Evolutionary conservation across 306 rosid species (phyloP), one percentile per base, ranked within the genome.

Genomic region (Pterocarpus santalinus): DNA sequence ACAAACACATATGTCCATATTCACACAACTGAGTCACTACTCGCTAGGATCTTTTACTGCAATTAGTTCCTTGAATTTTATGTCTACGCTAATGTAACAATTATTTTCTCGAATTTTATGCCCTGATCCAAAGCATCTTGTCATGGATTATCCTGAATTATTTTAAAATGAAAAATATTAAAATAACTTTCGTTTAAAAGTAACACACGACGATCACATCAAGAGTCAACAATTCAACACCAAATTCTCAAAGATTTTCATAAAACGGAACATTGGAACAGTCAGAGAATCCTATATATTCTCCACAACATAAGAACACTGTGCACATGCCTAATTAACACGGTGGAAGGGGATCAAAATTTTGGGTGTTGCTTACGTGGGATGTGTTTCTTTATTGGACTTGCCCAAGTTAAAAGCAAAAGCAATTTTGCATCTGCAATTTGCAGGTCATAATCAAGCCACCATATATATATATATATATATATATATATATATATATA

Each of bases 341-440:
- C 3, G 4, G 35, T 39, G 36, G 38, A 8, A 61, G 32, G 49
- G 47, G 17, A 66, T 53, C 3, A 38, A 53, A 55, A 66, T 4
- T 49, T 64, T 0, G 62, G 9, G 15, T 61, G 72, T 34, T 64
- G 17, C 64, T 64, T 63, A 9, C 5, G 66, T 7, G 64, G 36
- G 15, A 22, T 22, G 46, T 67, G 65, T 56, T 78, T 28, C 41
- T 14, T 56, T 46, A 36, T 34, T 70, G 77, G 39, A 69, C 36
- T 73, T 81, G 69, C 68, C 75, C 80, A 55, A 52, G 2, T 55
- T 75, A 43, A 35, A 74, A 57, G 65, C 81, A 67, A 81, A 81
- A 75, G 64, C 76, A 67, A 75, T 57, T 67, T 76, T 33, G 65
- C 66, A 75, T 82, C 47, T 75, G 76, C 61, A 55, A 82, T 75